Conservation (phyloP, 257 asterid genomes). For the Jasminum sambac region DNA sequence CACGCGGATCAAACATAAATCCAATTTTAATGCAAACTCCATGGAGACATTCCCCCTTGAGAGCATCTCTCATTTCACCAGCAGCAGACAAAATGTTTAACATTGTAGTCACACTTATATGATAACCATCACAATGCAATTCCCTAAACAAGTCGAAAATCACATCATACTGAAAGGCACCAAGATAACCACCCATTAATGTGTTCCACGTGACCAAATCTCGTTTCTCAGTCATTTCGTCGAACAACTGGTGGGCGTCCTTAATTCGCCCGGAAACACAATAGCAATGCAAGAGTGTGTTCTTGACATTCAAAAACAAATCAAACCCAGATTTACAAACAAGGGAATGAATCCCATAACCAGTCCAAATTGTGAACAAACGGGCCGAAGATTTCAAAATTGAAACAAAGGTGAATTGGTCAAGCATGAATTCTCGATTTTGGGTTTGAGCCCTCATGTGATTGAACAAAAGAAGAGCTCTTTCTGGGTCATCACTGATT, state of each 20-base stretch:
- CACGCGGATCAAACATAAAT: constrained; percentile 37
- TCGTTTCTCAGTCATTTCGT: constrained; percentile 39
- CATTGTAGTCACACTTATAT: constrained; percentile 38
- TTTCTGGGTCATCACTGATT: constrained; percentile 33
- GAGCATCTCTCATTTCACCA: constrained; percentile 24
- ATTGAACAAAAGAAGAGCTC: constrained; percentile 47
- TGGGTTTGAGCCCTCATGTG: constrained; percentile 37
- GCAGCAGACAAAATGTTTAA: constrained; percentile 42
- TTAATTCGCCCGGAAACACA: constrained; percentile 45
- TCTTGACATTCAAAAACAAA: constrained; percentile 46
- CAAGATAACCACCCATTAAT: constrained; percentile 65
- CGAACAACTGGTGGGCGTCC: constrained; percentile 59
- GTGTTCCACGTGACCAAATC: constrained; percentile 61
- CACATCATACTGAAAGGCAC: constrained; percentile 23
- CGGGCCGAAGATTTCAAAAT: constrained; percentile 54
- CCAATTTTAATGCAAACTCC: constrained; percentile 54
- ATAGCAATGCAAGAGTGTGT: constrained; percentile 53
- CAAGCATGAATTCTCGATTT: constrained; percentile 30
- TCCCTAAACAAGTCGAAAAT: constrained; percentile 44
- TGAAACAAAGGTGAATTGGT: constrained; percentile 51
- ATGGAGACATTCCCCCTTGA: constrained; percentile 43
- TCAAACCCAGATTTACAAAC: constrained; percentile 52
- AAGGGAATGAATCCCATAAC: constrained; percentile 40
- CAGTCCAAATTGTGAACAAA: constrained; percentile 33
- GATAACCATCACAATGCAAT: constrained; percentile 23